These are phyloP conservation scores for Aristolochia fimbriata DNA, from an alignment of 164 flowering plant species.

Conservation along the genomic window DNA sequence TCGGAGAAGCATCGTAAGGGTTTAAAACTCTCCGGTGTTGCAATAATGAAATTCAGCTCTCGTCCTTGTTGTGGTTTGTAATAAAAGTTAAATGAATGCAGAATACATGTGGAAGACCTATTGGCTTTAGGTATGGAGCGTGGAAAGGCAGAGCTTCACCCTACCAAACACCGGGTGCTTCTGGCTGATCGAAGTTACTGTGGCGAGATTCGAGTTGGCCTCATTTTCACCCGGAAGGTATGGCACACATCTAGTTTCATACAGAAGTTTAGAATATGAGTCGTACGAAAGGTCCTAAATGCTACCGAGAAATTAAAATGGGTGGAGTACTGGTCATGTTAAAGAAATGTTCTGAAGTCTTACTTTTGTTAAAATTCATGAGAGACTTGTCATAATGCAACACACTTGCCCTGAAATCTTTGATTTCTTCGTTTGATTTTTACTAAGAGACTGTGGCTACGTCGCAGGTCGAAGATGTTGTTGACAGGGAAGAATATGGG, in stretches of 20 bases:
- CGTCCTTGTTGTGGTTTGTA: background rate
- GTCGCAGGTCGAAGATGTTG: constrained; percentile 12
- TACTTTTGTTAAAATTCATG: constrained; percentile 1
- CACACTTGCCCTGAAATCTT: too few relatives aligned
- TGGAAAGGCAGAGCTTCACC: constrained; percentile 40
- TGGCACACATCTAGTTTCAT: background rate
- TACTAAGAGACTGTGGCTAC: too few relatives aligned
- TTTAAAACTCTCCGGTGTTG: background rate
- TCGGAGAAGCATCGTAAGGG: constrained; percentile 47
- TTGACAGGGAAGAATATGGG: constrained; percentile 24
- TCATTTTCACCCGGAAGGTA: constrained; percentile 44
- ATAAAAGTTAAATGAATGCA: constrained; percentile 7
- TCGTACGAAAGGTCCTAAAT: background rate
- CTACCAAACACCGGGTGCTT: constrained; percentile 37
- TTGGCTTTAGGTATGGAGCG: constrained; percentile 48
- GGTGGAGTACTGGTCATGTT: background rate
- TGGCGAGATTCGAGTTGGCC: constrained; percentile 58
- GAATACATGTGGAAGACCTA: constrained; percentile 54
- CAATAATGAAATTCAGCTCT: background rate
- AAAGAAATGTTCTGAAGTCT: background rate
- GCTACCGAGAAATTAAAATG: background rate
- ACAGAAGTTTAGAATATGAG: too few relatives aligned
- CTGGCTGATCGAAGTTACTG: constrained; percentile 18
- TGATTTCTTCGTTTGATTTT: too few relatives aligned
- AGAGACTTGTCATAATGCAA: too few relatives aligned